Conservation (phyloP, 331 rosid species). For the Quercus phellos region DNA sequence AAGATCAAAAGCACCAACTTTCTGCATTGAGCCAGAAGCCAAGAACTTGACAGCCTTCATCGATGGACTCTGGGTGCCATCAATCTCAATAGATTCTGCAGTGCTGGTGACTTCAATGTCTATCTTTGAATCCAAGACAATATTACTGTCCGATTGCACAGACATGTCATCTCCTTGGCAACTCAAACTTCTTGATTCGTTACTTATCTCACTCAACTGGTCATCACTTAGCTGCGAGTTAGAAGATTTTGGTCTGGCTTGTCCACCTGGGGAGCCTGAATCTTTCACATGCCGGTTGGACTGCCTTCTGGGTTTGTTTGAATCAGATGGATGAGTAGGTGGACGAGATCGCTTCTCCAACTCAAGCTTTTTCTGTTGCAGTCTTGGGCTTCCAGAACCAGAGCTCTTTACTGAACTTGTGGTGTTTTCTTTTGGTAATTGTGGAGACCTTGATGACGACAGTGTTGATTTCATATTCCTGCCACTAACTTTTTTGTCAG, state of each 20-base stretch:
- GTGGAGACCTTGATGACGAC: slow-evolving; percentile 49
- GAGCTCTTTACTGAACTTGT: slow-evolving; percentile 44
- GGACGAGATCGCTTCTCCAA: slow-evolving; percentile 56
- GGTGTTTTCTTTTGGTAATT: slow-evolving; percentile 36
- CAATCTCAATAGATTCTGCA: slow-evolving; percentile 28
- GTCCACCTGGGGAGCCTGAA: slow-evolving; percentile 43
- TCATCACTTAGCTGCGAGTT: slow-evolving; percentile 43
- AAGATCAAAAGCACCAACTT: slow-evolving; percentile 30
- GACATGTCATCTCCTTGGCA: slow-evolving; percentile 56
- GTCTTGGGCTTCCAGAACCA: slow-evolving; percentile 69
- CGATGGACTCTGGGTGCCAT: slow-evolving; percentile 37
- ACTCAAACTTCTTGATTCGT: slow-evolving; percentile 52
- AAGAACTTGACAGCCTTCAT: slow-evolving; percentile 33
- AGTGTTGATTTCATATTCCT: slow-evolving; percentile 38
- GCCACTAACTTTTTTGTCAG: slow-evolving; percentile 44
- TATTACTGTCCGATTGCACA: slow-evolving; percentile 36
- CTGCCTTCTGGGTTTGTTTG: slow-evolving; percentile 52
- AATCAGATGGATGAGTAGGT: slow-evolving; percentile 53
- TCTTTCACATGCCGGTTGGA: slow-evolving; percentile 40
- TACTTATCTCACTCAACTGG: slow-evolving; percentile 57
- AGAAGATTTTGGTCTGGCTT: slow-evolving; percentile 43
- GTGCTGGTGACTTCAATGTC: slow-evolving; percentile 50
- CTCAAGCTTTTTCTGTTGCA: slow-evolving; percentile 68
- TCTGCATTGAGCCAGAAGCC: slow-evolving; percentile 40
- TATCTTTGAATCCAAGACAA: slow-evolving; percentile 30